Evolutionary conservation across 768 basidiomycete genomes (phyloP), one percentile per base, ranked within the genome.

Genomic region (Steccherinum ochraceum): DNA sequence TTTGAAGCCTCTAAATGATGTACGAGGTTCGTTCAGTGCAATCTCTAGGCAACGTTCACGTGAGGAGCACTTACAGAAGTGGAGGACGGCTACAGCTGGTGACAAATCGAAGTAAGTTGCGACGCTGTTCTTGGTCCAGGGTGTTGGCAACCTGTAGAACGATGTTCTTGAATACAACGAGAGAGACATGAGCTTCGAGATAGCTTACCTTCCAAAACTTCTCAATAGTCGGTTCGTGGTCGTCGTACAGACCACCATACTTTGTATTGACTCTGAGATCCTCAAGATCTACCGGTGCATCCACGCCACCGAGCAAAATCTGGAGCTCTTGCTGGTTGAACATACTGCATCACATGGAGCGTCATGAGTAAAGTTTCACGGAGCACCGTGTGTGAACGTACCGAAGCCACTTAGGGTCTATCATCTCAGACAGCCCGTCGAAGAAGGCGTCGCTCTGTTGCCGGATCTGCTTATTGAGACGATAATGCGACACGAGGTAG

Each of bases 261-360:
- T 83, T 78, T 0, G 90, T 90, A 59, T 98, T 74, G 7, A 64
- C 60, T 51, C 83, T 73, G 52, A 97, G 67, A 65, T 99, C 94
- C 13, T 86, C 81, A 5, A 97, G 56, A 61, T 94, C 88, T 44
- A 95, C 84, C 0, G 87, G 86, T 0, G 89, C 73, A 53, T 94
- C 87, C 25, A 89, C 87, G 5, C 91, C 93, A 0, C 94, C 94
- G 4, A 99, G 75, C 1, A 98, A 72, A 45, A 95, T 86, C 63
- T 93, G 93, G 3, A 97, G 73, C 66, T 98, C 96, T 63, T 91
- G 88, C 57, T 95, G 94, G 65, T 97, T 95, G 70, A 98, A 99
- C 90, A 98, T 94, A 42, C 92, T 89, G 54, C 4, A n/a, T n/a
- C n/a, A n/a, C n/a, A n/a, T n/a, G n/a, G n/a, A n/a, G n/a, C n/a